Evolutionary conservation across 805 yeast genomes (phyloP).

Genomic region (Wickerhamiella nectarea): DNA sequence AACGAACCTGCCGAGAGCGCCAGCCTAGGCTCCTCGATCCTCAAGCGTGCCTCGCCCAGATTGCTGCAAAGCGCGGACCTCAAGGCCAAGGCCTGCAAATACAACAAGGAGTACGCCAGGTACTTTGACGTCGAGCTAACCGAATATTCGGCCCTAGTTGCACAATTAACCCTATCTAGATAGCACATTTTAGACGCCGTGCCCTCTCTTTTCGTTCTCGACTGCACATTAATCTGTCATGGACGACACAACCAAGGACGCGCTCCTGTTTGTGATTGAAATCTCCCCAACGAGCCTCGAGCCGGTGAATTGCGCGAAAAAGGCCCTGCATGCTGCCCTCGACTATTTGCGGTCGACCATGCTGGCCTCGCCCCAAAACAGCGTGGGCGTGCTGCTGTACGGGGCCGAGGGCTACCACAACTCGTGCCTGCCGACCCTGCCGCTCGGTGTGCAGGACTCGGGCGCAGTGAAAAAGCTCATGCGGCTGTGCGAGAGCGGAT

Average conservation of each 20-base stretch:
- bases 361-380: conserved; percentile 52
- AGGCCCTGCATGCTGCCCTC: conserved; percentile 38
- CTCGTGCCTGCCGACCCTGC: conserved; percentile 12
- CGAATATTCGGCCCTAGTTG: neutral
- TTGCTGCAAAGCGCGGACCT: neutral
- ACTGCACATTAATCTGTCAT: neutral
- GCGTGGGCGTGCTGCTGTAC: conserved; percentile 56
- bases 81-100: neutral
- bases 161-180: too few relatives aligned
- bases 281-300: conserved; percentile 24
- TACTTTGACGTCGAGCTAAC: neutral
- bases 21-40: neutral
- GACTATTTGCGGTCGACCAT: conserved; percentile 55
- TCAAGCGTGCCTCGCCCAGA: neutral
- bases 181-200: too few relatives aligned
- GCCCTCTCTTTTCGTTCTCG: too few relatives aligned
- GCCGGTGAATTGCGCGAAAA: conserved; percentile 13
- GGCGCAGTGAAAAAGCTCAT: conserved; percentile 14
- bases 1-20: neutral
- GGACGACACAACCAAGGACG: conserved; percentile 20
- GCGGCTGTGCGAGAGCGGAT: conserved; percentile 10
- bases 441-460: conserved; percentile 14
- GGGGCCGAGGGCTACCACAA: conserved; percentile 26
- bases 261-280: conserved; percentile 27
- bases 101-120: neutral